Evolutionary conservation across 176 grass and related monocot species (phyloP), one percentile per base, ranked within the genome.

Genomic region (Oryza australiensis): DNA sequence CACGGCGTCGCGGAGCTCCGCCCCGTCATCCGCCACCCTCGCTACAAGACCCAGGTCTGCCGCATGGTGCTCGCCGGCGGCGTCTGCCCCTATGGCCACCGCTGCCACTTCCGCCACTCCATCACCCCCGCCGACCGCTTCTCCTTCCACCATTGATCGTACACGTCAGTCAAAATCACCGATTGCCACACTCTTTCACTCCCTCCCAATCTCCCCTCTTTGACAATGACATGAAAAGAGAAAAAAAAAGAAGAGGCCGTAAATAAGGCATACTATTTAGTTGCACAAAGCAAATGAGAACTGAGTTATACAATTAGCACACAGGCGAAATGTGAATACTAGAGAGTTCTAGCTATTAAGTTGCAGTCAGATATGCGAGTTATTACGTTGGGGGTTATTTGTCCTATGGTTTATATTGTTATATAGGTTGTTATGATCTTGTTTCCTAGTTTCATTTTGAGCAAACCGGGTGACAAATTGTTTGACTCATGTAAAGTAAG

Each of bases 31-130:
- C 91, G 97, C 57, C 91, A 99, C 83, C 97, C 97, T 10, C 93
- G 93, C 83, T 99, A 99, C 87, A 99, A 95, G 80, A 99, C 97
- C 34, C 83, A 95, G 85, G 77, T 87, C 67, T 99, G 93, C 93
- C 93, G 93, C 70, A 95, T 99, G 91, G 77, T 96, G 78, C 81
- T 95, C 74, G 80, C 85, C 42, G 93, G 93, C 64, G 87, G 82
- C n/a, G 10, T 67, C 59, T 99, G 97, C 83, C 89, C 97, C 66
- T 99, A 99, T 59, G 97, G 97, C 28, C 93, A 99, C 80, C 90
- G 97, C 38, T 99, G 97, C 91, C 97, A 99, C 77, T 99, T 99
- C 85, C 93, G 97, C 49, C 97, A 99, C 73, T 80, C 97, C 74
- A 74, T 90, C 70, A 88, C 64, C 62, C 26, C 90, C 26, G 82